Evolutionary conservation across 2,329 filamentous ascomycete species (phyloP), one percentile per base, ranked within the genome.

Genomic region (Xylariomycetidae sp.): DNA sequence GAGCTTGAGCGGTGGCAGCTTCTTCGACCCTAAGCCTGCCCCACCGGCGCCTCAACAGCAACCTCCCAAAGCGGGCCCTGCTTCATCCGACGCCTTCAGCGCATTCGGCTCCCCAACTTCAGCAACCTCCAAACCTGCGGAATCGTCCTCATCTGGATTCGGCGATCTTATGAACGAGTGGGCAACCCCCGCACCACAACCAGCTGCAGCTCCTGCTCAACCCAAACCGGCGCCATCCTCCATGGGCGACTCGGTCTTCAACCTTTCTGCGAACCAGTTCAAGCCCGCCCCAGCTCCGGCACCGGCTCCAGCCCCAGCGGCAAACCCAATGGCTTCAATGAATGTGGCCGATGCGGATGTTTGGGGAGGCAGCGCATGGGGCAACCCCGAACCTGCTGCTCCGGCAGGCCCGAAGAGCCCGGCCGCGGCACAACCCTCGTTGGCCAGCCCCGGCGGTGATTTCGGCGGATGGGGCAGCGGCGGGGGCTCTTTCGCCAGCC

Each of bases 361-460:
- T 0, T 95, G 88, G 87, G 88, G 88, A 86, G 88, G 87, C 38
- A 86, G 90, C 58, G 89, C 85, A 3, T 98, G 92, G 92, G 74
- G 72, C 38, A 78, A 79, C 8, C 67, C 80, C 6, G 70, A 74
- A 8, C 65, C 72, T 2, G 58, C 67, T 4, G 64, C 72, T 4
- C 49, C 64, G 10, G 38, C 58, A 23, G 51, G 62, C 10, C 57
- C 70, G 1, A 89, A 83, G 79, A 79, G 70, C 40, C 76, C 77
- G 6, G 65, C 71, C 31, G 38, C 50, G 30, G 40, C 50, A 29
- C 65, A 61, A 47, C 49, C 59, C 31, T 49, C 41, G 42, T 41
- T 46, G 19, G 58, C 75, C 19, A 69, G 74, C 5, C 67, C 74
- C 4, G 57, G 70, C 7, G 74, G 72, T 34, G 79, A 82, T 45